Evolutionary conservation across 768 basidiomycete species (phyloP).

Genomic region (Macrolepiota albuminosa): DNA sequence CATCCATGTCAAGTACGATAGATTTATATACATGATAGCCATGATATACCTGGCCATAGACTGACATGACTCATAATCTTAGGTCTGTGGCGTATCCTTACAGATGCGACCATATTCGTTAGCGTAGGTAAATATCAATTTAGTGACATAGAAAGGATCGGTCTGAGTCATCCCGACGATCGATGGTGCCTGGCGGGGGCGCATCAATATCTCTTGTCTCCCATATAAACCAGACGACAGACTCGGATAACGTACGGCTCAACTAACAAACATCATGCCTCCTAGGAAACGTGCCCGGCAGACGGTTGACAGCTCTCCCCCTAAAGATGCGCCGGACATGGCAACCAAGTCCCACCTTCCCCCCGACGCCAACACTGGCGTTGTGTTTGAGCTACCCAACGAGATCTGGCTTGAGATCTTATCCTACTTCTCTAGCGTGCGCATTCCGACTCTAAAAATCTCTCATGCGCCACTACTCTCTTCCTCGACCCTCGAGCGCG

Average conservation of each 20-base stretch:
- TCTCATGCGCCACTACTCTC: slow-evolving; percentile 15
- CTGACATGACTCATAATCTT: no score
- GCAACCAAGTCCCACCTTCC: not conserved
- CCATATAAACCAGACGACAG: not conserved
- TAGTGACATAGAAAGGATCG: no score
- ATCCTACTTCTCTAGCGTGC: slow-evolving; percentile 21
- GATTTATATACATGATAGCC: no score
- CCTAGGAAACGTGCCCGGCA: slow-evolving; percentile 5
- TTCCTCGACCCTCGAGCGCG: slow-evolving; percentile 19
- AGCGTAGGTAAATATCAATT: no score
- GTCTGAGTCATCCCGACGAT: not conserved
- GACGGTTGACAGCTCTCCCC: not conserved
- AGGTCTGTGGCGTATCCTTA: no score
- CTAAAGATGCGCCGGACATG: not conserved
- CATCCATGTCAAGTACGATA: no score
- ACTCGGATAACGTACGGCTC: not conserved
- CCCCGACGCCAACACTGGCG: not conserved
- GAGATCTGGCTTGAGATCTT: slow-evolving; percentile 28
- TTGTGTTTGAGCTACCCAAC: slow-evolving; percentile 21
- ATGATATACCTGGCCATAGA: no score
- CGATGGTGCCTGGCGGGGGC: not conserved
- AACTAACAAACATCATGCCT: not conserved
- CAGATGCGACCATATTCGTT: no score
- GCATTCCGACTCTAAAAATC: slow-evolving; percentile 13
- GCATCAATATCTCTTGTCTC: not conserved